Evolutionary conservation across 2,329 filamentous ascomycete species (phyloP), one percentile per base, ranked within the genome.

Genomic region (Hymenoscyphus salicellus): DNA sequence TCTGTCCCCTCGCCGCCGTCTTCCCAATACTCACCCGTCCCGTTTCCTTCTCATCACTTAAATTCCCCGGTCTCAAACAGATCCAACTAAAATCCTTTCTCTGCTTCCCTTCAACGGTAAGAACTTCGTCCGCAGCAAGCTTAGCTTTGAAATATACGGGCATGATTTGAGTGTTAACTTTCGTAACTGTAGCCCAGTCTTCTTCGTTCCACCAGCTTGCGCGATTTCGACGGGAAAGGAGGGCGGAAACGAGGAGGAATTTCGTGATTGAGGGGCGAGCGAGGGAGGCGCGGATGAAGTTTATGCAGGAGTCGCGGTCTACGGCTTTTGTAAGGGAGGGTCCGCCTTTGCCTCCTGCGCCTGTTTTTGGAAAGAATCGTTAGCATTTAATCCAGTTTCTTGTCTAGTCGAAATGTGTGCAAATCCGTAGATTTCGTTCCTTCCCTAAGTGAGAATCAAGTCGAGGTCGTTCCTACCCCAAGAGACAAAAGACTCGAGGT

Each of bases 191-290:
- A 0, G 67, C 64, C 82, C 82, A 86, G 63, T 76, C 77, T 10
- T 77, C 80, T 5, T 81, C 77, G 26, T 78, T 74, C 83, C 84
- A 88, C 85, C 86, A 89, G 0, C 80, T 69, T 0, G 86, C 83
- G 33, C 77, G 77, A 5, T 67, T 63, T 30, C 82, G 79, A 28
- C 88, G 82, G 20, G 84, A 83, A 64, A 80, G 80, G 11, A 85
- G 75, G 68, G 88, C 88, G 0, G 86, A 89, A 61, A 91, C 79
- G 70, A 90, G 82, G 58, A 91, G 80, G 77, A 89, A 90, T 65
- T 85, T 84, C 2, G 78, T 84, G 66, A 89, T 79, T 23, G 78
- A 77, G 0, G 85, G 81, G 0, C 81, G 80, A 7, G 81, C 75
- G 23, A 84, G 82, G 0, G 86, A 81, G 5, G 87, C 86, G 59